Percentiles rank a stretch among this genome's conserved stretches.
Evolutionary conservation across 441 rosid genomes (phyloP).

Genomic region (Syzygium syzygioides): DNA sequence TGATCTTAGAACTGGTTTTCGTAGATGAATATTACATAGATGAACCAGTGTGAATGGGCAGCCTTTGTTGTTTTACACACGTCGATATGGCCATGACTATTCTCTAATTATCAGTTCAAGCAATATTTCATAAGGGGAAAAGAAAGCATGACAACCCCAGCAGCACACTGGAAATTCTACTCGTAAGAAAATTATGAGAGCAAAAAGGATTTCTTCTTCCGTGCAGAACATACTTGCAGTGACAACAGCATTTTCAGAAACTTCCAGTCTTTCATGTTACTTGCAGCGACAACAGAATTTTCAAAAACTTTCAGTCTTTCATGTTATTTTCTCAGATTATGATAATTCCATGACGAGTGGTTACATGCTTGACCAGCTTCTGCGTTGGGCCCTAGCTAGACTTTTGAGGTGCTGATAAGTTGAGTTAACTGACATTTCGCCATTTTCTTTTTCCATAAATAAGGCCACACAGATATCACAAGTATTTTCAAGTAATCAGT

Average conservation of each 20-base stretch:
- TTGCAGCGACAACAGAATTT: not conserved
- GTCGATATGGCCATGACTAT: not conserved
- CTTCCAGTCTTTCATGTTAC: not conserved
- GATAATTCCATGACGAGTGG: not conserved
- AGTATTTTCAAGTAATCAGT: not conserved
- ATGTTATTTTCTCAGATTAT: not conserved
- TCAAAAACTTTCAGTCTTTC: not conserved
- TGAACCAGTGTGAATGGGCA: not conserved
- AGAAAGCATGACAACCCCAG: not conserved
- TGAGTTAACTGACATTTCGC: not conserved
- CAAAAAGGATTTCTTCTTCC: not conserved
- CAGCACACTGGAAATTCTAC: not conserved
- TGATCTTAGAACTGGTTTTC: not conserved
- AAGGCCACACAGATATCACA: not conserved
- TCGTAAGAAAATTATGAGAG: not conserved
- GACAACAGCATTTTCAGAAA: not conserved
- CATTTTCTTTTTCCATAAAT: not conserved
- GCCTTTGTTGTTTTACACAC: not conserved
- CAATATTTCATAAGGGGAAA: not conserved
- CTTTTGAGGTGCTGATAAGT: not conserved
- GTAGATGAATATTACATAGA: not conserved
- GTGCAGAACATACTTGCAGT: not conserved
- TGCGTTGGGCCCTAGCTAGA: not conserved
- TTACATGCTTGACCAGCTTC: not conserved
- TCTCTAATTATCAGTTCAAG: not conserved